phyloP scores from a whole-genome alignment of 2,329 filamentous ascomycete genomes.

The Colletotrichum eremochloae region DNA sequence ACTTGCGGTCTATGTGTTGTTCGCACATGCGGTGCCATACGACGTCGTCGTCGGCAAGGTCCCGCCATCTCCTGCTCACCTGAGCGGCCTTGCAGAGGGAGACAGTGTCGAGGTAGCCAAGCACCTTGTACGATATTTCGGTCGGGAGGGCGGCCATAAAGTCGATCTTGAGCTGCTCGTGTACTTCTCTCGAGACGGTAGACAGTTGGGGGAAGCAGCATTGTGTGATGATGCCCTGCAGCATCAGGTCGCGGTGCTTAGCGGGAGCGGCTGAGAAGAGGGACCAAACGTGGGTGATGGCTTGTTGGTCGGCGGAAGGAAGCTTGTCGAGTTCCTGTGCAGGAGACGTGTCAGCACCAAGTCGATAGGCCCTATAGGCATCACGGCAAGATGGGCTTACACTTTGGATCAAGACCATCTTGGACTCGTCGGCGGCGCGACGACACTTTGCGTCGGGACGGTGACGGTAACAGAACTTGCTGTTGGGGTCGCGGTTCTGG shows the following conservation, averaged over 20 bases:
- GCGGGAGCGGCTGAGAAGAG: slow-evolving; percentile 95
- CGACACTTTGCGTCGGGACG: slow-evolving; percentile 94
- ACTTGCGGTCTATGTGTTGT: slow-evolving; percentile 92
- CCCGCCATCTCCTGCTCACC: slow-evolving; percentile 89
- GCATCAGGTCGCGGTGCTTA: slow-evolving; percentile 95
- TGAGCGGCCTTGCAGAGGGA: slow-evolving; percentile 97
- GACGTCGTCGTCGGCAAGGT: slow-evolving; percentile 94
- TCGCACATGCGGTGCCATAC: slow-evolving; percentile 98
- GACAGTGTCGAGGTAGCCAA: slow-evolving; percentile 92
- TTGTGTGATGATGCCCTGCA: slow-evolving; percentile 94
- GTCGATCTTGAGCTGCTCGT: slow-evolving; percentile 97
- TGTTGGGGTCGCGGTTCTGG: slow-evolving; percentile 70
- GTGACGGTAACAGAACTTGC: slow-evolving; percentile 96
- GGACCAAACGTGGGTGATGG: slow-evolving; percentile 97
- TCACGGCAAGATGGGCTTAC: slow-evolving; percentile 62
- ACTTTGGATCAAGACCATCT: slow-evolving; percentile 94
- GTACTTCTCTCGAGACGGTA: slow-evolving; percentile 89
- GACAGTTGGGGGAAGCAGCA: slow-evolving; percentile 98
- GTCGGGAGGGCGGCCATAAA: slow-evolving; percentile 90
- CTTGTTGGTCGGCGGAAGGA: slow-evolving; percentile 88
- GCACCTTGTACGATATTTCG: slow-evolving; percentile 93
- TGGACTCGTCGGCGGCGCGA: slow-evolving; percentile 91
- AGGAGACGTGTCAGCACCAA: slow-evolving; percentile 46
- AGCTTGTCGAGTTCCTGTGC: slow-evolving; percentile 83
- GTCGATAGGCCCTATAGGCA: slow-evolving; percentile 9